These are phyloP conservation scores for Cafeteria roenbergensis DNA, from an alignment of 108 stramenopile genomes.

Conservation along the genomic window DNA sequence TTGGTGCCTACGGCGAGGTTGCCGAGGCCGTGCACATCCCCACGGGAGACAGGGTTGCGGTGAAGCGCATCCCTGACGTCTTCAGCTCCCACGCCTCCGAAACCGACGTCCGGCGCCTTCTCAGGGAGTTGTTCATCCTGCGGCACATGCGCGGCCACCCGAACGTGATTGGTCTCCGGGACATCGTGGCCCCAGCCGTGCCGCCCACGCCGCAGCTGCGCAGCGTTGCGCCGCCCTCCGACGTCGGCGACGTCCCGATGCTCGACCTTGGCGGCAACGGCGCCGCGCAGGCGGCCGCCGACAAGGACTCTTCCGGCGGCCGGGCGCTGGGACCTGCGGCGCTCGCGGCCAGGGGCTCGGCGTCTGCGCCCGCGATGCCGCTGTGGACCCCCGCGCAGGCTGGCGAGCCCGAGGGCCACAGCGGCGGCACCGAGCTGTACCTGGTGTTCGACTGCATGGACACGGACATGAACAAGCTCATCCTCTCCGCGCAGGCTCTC, in stretches of 20 bases:
- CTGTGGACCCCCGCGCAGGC: too few relatives aligned
- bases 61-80: slow-evolving; percentile 75
- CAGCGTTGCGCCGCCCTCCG: too few relatives aligned
- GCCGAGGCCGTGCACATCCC: slow-evolving; percentile 72
- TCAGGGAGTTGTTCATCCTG: slow-evolving; percentile 82
- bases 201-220: too few relatives aligned
- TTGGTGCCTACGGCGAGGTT: slow-evolving; percentile 89
- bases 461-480: slow-evolving; percentile 93
- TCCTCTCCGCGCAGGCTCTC: slow-evolving; percentile 87
- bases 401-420: too few relatives aligned
- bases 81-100: slow-evolving; percentile 92
- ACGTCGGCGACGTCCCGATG: too few relatives aligned
- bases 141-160: slow-evolving; percentile 64
- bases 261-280: too few relatives aligned
- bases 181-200: slow-evolving; percentile 56
- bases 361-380: too few relatives aligned
- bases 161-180: slow-evolving; percentile 72
- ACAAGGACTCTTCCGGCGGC: too few relatives aligned
- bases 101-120: slow-evolving; percentile 70
- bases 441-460: slow-evolving; percentile 95
- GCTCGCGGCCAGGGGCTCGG: too few relatives aligned
- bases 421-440: slow-evolving; percentile 87
- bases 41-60: slow-evolving; percentile 60
- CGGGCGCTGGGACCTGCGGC: too few relatives aligned
- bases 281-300: too few relatives aligned